phyloP scores from a whole-genome alignment of 2,329 filamentous ascomycete species.

The Apiospora aurea region DNA sequence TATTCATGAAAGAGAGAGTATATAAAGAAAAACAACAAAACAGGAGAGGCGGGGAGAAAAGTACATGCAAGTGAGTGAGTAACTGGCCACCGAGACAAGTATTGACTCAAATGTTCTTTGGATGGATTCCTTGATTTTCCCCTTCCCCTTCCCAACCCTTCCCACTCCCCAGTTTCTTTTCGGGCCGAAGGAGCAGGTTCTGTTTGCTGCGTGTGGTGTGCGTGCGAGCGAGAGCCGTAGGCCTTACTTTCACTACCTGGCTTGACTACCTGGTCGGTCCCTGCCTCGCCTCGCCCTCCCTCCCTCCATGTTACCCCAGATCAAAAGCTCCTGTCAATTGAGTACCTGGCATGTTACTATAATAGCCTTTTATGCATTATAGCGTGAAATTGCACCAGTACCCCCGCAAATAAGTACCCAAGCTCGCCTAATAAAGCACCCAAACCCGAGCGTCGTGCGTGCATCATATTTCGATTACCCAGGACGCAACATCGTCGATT shows the following conservation, averaged over 20 bases:
- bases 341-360: constrained; percentile 15
- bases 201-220: background rate
- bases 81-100: too few species aligned
- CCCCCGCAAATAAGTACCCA: constrained; percentile 10
- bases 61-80: too few species aligned
- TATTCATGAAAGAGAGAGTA: background rate
- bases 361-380: background rate
- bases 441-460: constrained; percentile 6
- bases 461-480: constrained; percentile 14
- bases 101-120: background rate
- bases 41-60: background rate
- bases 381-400: background rate
- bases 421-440: background rate
- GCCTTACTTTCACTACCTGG: too few species aligned
- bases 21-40: background rate
- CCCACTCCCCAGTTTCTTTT: constrained; percentile 1
- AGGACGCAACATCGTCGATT: constrained; percentile 15
- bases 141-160: background rate
- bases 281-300: constrained; percentile 4
- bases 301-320: constrained; percentile 19
- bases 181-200: background rate
- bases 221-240: background rate
- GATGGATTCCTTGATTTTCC: constrained; percentile 3
- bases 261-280: background rate
- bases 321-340: background rate